These are phyloP conservation scores for Lobosporangium transversale DNA, from an alignment of 192 early-diverging fungal species.

Conservation along the genomic window DNA sequence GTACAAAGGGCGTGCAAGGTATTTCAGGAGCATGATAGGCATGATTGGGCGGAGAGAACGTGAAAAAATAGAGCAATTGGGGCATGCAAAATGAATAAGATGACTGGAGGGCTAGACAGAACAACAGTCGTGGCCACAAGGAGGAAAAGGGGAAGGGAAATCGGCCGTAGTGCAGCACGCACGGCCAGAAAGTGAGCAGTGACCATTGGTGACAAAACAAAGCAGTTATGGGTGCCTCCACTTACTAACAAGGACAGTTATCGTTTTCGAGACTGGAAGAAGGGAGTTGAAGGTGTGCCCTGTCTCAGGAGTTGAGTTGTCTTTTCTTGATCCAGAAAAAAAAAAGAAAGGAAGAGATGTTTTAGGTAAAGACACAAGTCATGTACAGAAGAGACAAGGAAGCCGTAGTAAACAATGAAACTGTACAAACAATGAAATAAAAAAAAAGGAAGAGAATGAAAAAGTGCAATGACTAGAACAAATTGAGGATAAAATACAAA, in stretches of 20 bases:
- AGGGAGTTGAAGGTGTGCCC: not conserved
- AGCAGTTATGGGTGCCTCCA: not conserved
- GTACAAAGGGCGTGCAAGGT: no score
- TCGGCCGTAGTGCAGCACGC: not conserved
- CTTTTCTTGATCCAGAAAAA: no score
- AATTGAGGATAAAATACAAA: not conserved
- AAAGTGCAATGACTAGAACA: not conserved
- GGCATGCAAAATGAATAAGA: no score
- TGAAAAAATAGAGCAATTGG: not conserved
- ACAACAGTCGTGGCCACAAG: not conserved
- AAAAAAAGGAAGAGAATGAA: conserved; percentile 13
- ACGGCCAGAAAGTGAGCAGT: not conserved
- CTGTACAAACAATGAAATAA: conserved; percentile 2
- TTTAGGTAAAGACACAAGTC: not conserved
- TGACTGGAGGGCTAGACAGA: no score
- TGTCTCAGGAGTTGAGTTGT: not conserved
- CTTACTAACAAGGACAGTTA: not conserved
- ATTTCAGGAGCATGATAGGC: not conserved
- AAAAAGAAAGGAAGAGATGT: not conserved
- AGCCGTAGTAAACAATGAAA: conserved; percentile 1
- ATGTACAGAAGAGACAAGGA: not conserved
- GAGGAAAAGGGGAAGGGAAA: not conserved
- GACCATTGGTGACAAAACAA: not conserved
- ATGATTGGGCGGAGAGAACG: no score
- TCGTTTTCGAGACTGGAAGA: not conserved